A percentile compares a stretch with the other conserved stretches of the same genome.
These are phyloP conservation scores for Heritiera fomes DNA, from an alignment of 345 rosid genomes.

Conservation along the genomic window DNA sequence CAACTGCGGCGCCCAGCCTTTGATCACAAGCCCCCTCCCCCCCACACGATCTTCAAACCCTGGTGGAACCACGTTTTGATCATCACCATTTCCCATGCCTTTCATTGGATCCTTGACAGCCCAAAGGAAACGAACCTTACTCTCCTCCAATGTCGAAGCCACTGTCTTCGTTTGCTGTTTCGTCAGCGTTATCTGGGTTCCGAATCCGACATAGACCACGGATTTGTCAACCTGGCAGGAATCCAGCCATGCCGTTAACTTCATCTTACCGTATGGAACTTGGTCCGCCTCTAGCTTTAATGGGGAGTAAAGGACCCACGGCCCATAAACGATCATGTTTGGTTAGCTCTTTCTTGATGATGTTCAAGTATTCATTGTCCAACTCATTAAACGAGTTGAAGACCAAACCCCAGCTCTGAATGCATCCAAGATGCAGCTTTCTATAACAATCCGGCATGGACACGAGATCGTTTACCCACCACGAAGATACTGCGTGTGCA, in stretches of 20 bases:
- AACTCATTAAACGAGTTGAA: too few species aligned
- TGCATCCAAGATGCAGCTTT: too few species aligned
- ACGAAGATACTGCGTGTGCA: slow-evolving; percentile 15
- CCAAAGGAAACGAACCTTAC: slow-evolving; percentile 52
- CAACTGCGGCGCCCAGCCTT: too few species aligned
- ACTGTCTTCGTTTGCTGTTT: slow-evolving; percentile 39
- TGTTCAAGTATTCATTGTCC: too few species aligned
- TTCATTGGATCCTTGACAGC: slow-evolving; percentile 33
- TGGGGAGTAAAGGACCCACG: too few species aligned
- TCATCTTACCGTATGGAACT: slow-evolving; percentile 32
- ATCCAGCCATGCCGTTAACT: slow-evolving; percentile 57
- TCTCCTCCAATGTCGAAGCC: slow-evolving; percentile 45
- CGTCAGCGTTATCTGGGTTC: slow-evolving; percentile 50
- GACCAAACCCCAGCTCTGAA: too few species aligned
- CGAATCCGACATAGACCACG: slow-evolving; percentile 71
- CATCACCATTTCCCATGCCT: not conserved
- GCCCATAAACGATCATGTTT: too few species aligned
- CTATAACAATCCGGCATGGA: too few species aligned
- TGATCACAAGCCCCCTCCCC: slow-evolving; percentile 48
- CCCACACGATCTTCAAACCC: slow-evolving; percentile 56
- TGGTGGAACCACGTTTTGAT: not conserved
- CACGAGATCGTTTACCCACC: too few species aligned
- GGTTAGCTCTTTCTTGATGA: too few species aligned
- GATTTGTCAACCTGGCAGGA: slow-evolving; percentile 27
- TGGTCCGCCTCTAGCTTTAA: slow-evolving; percentile 36